Evolutionary conservation across 2,329 filamentous ascomycete genomes (phyloP), one percentile per base, ranked within the genome.

Genomic region (Diaporthe vaccinii): DNA sequence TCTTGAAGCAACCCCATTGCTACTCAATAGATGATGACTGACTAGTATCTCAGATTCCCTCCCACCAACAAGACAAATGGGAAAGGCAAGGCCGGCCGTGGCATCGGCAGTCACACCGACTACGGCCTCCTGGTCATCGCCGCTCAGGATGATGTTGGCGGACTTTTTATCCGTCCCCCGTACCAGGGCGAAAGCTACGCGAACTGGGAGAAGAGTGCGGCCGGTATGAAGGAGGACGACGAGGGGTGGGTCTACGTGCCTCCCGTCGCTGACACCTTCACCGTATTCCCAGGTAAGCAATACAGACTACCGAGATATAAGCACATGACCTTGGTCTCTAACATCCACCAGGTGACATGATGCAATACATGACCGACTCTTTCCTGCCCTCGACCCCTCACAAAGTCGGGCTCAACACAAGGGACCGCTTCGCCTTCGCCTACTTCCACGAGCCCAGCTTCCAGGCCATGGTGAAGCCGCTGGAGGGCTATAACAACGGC

Each of bases 361-460:
- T 89, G 85, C 86, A 88, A 75, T 87, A 87, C 78, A 82, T 89
- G 77, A 88, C 87, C 46, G 84, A 84, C 78, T 84, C 83, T 41
- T 82, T 82, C 76, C 83, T 89, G 8, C 85, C 82, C 5, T 87
- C 87, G 2, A 89, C 87, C 0, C 86, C 84, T 2, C 87, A 89
- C 81, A 89, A 89, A 79, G 86, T 88, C 53, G 87, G 86, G 2
- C 82, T 89, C 67, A 89, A 89, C 79, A 85, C 82, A 1, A 78
- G 81, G 5, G 86, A 89, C 78, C 83, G 87, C 6, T 88, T 86
- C 53, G 84, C 86, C 0, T 87, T 88, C 77, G 87, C 87, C 7
- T 88, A 89, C 78, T 89, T 89, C 78, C 87, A 88, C 75, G 87
- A 89, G 80, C 87, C 87, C 31, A 87, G 84, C 79, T 89, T 89